phyloP scores from a whole-genome alignment of 306 rosid species.

The Leucaena leucocephala region DNA sequence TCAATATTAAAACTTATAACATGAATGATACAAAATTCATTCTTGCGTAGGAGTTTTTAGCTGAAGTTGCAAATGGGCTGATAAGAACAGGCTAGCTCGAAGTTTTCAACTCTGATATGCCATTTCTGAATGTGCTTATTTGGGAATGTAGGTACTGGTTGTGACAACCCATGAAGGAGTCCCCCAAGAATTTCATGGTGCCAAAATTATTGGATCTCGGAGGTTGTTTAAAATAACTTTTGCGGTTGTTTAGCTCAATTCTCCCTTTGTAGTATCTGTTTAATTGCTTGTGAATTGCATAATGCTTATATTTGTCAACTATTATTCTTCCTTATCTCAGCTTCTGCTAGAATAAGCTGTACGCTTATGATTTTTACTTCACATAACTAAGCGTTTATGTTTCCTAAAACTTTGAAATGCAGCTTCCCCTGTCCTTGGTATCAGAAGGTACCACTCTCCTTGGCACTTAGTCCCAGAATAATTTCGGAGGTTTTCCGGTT shows the following conservation, averaged over 20 bases:
- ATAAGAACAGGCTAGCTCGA: not conserved
- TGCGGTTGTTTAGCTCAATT: conserved; percentile 18
- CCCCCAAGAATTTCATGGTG: conserved; percentile 90
- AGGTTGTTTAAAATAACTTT: conserved; percentile 58
- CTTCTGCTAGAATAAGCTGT: conserved; percentile 23
- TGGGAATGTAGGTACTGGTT: conserved; percentile 76
- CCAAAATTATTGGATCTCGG: conserved; percentile 88
- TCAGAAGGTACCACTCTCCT: conserved; percentile 95
- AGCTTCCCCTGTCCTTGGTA: conserved; percentile 96
- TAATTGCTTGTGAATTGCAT: conserved; percentile 31
- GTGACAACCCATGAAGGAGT: conserved; percentile 99
- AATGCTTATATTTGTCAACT: conserved; percentile 5
- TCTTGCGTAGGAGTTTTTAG: conserved; percentile 20
- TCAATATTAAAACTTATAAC: not conserved
- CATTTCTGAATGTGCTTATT: conserved; percentile 20
- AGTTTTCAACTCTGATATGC: not conserved
- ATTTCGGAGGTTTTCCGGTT: conserved; percentile 92
- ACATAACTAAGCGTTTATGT: conserved; percentile 22
- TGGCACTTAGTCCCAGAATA: conserved; percentile 99
- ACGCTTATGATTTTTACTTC: not conserved
- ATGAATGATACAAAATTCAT: conserved; percentile 10
- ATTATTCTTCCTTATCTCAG: conserved; percentile 13
- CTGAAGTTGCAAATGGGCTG: not conserved
- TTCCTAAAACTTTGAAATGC: conserved; percentile 39
- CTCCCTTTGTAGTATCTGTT: conserved; percentile 15